These are phyloP conservation scores for Pythium chondricola DNA, from an alignment of 352 stramenopile genomes.

Conservation along the genomic window DNA sequence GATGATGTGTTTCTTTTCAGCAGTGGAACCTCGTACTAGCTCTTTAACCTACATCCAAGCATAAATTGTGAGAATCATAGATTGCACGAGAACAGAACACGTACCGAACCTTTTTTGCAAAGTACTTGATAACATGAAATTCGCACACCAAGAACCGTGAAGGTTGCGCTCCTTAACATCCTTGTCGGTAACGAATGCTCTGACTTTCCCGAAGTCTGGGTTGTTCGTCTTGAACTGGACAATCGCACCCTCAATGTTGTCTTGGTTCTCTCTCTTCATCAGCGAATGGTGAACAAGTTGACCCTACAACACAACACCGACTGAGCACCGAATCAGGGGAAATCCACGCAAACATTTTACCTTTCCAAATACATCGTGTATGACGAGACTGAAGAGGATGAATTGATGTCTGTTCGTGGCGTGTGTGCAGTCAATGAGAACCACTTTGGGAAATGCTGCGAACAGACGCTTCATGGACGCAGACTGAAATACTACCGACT, in stretches of 20 bases:
- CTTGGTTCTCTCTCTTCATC: too few species aligned
- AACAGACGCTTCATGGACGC: not conserved
- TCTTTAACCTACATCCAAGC: not conserved
- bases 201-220: slow-evolving; percentile 6
- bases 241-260: slow-evolving; percentile 10
- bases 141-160: slow-evolving; percentile 17
- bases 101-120: slow-evolving; percentile 1
- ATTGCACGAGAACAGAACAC: not conserved
- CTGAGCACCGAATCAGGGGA: not conserved
- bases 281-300: too few species aligned
- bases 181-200: slow-evolving; percentile 17
- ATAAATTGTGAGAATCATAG: not conserved
- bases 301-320: too few species aligned
- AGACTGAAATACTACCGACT: slow-evolving; percentile 8
- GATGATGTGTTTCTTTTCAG: not conserved
- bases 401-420: slow-evolving; percentile 6
- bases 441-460: not conserved
- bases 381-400: slow-evolving; percentile 10
- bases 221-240: slow-evolving; percentile 21
- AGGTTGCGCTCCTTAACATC: slow-evolving; percentile 21
- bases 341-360: slow-evolving; percentile 1
- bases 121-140: slow-evolving; percentile 23
- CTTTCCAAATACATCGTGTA: slow-evolving; percentile 15
- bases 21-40: not conserved
- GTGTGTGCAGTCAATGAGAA: slow-evolving; percentile 12